Conservation (phyloP, 75 land plant species). For the Gnetum montanum region DNA sequence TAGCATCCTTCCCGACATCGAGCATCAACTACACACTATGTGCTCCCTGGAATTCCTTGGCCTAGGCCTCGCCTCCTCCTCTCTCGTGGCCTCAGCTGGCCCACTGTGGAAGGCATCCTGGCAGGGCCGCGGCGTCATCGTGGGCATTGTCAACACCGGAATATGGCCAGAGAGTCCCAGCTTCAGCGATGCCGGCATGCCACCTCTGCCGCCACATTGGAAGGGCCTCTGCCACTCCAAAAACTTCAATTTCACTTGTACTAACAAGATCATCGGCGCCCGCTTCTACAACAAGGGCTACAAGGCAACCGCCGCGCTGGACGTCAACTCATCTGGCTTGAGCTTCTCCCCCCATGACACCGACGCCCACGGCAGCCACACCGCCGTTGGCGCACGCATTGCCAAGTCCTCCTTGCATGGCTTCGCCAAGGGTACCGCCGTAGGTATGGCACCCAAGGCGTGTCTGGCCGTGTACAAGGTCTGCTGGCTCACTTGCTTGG, state of each 20-base stretch:
- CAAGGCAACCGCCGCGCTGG: constrained; percentile 22
- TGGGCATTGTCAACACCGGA: constrained; percentile 79
- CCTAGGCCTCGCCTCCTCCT: constrained; percentile 8
- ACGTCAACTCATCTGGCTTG: too few species aligned
- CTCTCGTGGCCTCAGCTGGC: neutral
- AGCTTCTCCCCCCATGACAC: constrained; percentile 15
- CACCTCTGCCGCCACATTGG: constrained; percentile 46
- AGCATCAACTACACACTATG: constrained; percentile 55
- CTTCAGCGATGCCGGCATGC: constrained; percentile 48
- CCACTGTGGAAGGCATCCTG: neutral
- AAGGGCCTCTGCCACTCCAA: constrained; percentile 51
- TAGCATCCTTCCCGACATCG: constrained; percentile 36
- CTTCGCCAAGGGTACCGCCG: constrained; percentile 15
- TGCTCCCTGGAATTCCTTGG: constrained; percentile 56
- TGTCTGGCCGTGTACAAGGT: constrained; percentile 29
- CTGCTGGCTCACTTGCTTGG: constrained; percentile 22
- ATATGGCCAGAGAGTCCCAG: constrained; percentile 70
- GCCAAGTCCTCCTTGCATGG: neutral
- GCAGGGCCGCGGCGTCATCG: constrained; percentile 35
- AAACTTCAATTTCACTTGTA: too few species aligned
- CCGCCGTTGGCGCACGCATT: constrained; percentile 14
- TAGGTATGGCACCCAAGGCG: constrained; percentile 17
- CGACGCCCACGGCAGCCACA: constrained; percentile 23
- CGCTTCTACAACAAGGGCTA: constrained; percentile 55
- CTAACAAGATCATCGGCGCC: constrained; percentile 71